phyloP scores from a whole-genome alignment of 2,329 filamentous ascomycete species.

The Passalora sequoiae region DNA sequence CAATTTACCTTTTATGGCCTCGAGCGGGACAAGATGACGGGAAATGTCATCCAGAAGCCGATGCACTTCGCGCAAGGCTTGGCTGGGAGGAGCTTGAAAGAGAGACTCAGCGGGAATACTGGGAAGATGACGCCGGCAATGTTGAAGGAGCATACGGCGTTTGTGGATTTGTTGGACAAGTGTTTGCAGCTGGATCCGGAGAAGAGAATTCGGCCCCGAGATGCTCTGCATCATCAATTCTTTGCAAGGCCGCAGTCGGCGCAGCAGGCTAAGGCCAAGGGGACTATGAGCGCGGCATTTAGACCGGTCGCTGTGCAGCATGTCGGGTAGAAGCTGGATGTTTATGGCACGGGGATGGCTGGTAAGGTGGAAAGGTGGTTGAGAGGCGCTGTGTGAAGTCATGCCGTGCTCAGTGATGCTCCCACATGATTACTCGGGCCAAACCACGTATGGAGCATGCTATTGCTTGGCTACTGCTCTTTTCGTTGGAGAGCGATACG shows the following conservation, averaged over 20 bases:
- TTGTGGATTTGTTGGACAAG: slow-evolving; percentile 81
- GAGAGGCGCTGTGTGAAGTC: no score
- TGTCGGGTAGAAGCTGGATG: slow-evolving; percentile 14
- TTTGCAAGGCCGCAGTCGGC: slow-evolving; percentile 43
- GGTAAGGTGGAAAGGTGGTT: no score
- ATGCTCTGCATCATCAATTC: slow-evolving; percentile 86
- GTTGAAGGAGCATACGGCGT: slow-evolving; percentile 70
- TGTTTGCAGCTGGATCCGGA: slow-evolving; percentile 88
- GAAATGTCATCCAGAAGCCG: slow-evolving; percentile 67
- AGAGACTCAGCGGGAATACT: slow-evolving; percentile 62
- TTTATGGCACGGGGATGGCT: no score
- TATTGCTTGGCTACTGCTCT: no score
- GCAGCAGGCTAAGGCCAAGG: slow-evolving; percentile 11
- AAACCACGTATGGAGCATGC: no score
- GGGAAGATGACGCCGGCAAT: slow-evolving; percentile 69
- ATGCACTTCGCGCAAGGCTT: slow-evolving; percentile 62
- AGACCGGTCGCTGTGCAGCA: slow-evolving; percentile 17
- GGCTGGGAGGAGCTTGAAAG: slow-evolving; percentile 65
- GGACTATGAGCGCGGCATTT: slow-evolving; percentile 10
- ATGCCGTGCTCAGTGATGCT: no score
- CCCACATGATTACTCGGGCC: no score
- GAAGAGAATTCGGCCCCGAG: slow-evolving; percentile 78
- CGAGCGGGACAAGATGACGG: slow-evolving; percentile 81
- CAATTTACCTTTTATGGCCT: slow-evolving; percentile 68
- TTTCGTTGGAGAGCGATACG: no score